These are phyloP conservation scores for Royoungia palumana DNA, from an alignment of 768 basidiomycete species.

Conservation along the genomic window DNA sequence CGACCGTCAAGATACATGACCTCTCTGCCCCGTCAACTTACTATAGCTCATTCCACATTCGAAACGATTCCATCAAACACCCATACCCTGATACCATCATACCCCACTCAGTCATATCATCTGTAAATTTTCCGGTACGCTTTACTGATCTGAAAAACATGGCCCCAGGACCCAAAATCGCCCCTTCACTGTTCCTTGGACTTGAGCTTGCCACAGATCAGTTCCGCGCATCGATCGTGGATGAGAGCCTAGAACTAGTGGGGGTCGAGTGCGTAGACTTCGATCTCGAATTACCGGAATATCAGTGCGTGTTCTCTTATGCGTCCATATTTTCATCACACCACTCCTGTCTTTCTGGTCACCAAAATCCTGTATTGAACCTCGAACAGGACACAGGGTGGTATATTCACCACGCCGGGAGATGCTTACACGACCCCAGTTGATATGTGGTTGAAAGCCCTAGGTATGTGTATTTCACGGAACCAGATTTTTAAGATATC, in stretches of 20 bases:
- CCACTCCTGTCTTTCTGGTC: not conserved
- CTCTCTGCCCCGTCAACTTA: conserved; percentile 2
- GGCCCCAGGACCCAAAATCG: conserved; percentile 38
- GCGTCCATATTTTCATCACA: not conserved
- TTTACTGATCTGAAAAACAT: conserved; percentile 17
- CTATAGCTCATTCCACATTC: conserved; percentile 10
- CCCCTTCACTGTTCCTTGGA: conserved; percentile 70
- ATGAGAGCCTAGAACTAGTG: conserved; percentile 77
- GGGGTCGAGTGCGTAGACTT: conserved; percentile 83
- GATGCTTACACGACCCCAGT: conserved; percentile 86
- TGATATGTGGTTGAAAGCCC: conserved; percentile 87
- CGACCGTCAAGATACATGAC: conserved; percentile 26
- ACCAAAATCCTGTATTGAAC: conserved; percentile 18
- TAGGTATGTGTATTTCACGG: conserved; percentile 56
- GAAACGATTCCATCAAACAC: conserved; percentile 7
- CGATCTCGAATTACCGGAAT: conserved; percentile 74
- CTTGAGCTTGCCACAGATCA: conserved; percentile 85
- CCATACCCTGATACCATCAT: conserved; percentile 32
- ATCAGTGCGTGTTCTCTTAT: conserved; percentile 56
- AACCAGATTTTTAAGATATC: conserved; percentile 57
- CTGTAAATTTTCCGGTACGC: conserved; percentile 4
- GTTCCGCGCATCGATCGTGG: conserved; percentile 77
- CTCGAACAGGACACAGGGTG: conserved; percentile 68
- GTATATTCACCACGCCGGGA: conserved; percentile 81
- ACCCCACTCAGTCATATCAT: conserved; percentile 7